Base-by-base conservation (phyloP, 2,329 filamentous ascomycete species). In the Talaromyces sp. region DNA sequence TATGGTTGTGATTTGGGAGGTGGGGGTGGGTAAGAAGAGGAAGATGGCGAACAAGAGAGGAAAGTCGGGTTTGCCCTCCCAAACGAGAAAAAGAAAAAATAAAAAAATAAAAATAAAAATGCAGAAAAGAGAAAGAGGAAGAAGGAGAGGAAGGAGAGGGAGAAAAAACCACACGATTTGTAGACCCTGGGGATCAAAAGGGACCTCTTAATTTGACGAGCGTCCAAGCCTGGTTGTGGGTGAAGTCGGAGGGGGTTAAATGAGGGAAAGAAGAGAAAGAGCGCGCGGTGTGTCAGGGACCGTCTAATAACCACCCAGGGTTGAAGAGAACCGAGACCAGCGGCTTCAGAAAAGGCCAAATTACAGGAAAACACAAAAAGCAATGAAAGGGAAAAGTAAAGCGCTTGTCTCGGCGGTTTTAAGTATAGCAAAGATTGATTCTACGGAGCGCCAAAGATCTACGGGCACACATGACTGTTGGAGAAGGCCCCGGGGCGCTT, bases 391-490 rank as follows among this genome's bases (percentile, higher is more conserved):
- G 42, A 54, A 47, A 51, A 57, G 20, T 22, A 30, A 49, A 30
- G 49, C 43, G n/a, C 43, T 36, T 35, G 11, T 33, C 24, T 24
- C 40, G 40, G 22, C 22, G 24, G 43, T 46, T 47, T 32, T 43
- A 40, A 49, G 30, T 41, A 35, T 36, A 35, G 19, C 37, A 22
- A 49, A 30, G n/a, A 19, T 20, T n/a, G 17, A 17, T n/a, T 33
- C 20, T 41, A 22, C 32, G 16, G 17, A 24, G 36, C 46, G 46
- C 37, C 46, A 44, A 51, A 52, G 56, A 58, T 62, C 53, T 53
- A 61, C 52, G 44, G 22, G 55, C 50, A 60, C 60, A 63, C 60
- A 62, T 63, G 60, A 63, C 59, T 51, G 16, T 45, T 52, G 37
- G 40, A 36, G 54, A 55, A 27, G 24, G 24, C 24, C 24, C 24